Evolutionary conservation across 345 rosid species (phyloP), one percentile per base, ranked within the genome.

Genomic region (Lepidium sativum): DNA sequence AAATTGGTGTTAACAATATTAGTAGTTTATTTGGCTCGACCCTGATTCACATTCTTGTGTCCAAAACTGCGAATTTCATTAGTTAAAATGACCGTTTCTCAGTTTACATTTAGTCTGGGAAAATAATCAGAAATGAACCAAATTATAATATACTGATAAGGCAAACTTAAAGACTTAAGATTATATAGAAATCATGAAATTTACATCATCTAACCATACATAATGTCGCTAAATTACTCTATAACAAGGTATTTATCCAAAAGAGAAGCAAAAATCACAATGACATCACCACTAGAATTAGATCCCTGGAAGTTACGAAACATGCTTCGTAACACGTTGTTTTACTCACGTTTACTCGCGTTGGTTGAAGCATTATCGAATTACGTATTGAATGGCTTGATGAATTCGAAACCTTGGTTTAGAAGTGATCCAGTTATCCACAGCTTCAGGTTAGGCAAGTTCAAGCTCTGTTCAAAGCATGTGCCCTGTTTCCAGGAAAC

Each of bases 381-480:
- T 73, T 64, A 67, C 53, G 58, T 60, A 61, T 51, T 27, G 33
- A 54, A 53, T 18, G 73, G 73, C 37, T 60, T 73, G 65, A 73
- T 12, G 53, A 75, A 76, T 69, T 91, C 86, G 54, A 86, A 88
- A 63, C 95, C 96, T 76, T 88, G 92, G 80, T 85, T 86, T 35
- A 88, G 60, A 60, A 91, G 81, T 45, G 94, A 85, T 47, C 80
- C 86, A 10, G 88, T 72, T 2, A 91, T 81, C 94, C 91, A 80
- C 8, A 81, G 80, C 84, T 80, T 84, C 76, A 88, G 44, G 76
- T 77, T 86, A 40, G 86, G 79, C 75, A 86, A 71, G 76, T 85
- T 72, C 77, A 79, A 70, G 53, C 67, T 61, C 71, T 57, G 83
- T 60, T 77, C 86, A 13, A 65, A 66, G 10, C 80, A 77, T 69